phyloP scores from a whole-genome alignment of 1,139 yeast species.

The Taphrina deformans region DNA sequence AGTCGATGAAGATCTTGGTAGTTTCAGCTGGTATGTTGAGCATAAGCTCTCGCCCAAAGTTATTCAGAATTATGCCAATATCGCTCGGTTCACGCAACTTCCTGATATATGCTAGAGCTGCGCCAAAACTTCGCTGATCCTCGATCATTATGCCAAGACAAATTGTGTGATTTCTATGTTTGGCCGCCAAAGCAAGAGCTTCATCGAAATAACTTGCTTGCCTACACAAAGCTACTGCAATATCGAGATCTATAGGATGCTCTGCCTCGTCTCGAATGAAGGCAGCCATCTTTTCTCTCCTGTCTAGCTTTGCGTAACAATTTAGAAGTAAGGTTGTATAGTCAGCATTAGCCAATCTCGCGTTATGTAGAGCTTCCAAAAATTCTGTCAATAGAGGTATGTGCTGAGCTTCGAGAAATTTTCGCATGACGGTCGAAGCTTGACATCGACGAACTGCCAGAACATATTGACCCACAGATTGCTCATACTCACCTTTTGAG shows the following conservation, averaged over 20 bases:
- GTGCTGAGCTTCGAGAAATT: slow-evolving; percentile 81
- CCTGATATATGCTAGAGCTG: slow-evolving; percentile 66
- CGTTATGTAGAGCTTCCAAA: slow-evolving; percentile 59
- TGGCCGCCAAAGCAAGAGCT: slow-evolving; percentile 70
- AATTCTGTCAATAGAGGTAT: slow-evolving; percentile 65
- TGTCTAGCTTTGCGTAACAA: slow-evolving; percentile 77
- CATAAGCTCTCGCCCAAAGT: slow-evolving; percentile 65
- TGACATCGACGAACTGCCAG: slow-evolving; percentile 53
- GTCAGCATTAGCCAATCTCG: slow-evolving; percentile 62
- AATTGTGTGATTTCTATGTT: slow-evolving; percentile 68
- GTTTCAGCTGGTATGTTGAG: slow-evolving; percentile 76
- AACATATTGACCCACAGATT: slow-evolving; percentile 69
- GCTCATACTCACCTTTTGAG: slow-evolving; percentile 62
- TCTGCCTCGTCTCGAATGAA: slow-evolving; percentile 55
- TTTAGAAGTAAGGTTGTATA: slow-evolving; percentile 80
- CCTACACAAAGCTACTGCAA: slow-evolving; percentile 69
- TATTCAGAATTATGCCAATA: slow-evolving; percentile 65
- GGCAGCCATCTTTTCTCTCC: slow-evolving; percentile 56
- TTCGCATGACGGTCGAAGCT: slow-evolving; percentile 75
- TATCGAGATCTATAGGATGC: slow-evolving; percentile 63
- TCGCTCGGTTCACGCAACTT: slow-evolving; percentile 71
- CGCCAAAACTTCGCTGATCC: slow-evolving; percentile 63
- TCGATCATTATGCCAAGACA: slow-evolving; percentile 76
- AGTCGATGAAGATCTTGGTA: slow-evolving; percentile 75
- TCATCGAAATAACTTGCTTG: slow-evolving; percentile 72